Evolutionary conservation across 179 eudicot genomes (phyloP), one percentile per base, ranked within the genome.

Genomic region (Gypsophila paniculata): DNA sequence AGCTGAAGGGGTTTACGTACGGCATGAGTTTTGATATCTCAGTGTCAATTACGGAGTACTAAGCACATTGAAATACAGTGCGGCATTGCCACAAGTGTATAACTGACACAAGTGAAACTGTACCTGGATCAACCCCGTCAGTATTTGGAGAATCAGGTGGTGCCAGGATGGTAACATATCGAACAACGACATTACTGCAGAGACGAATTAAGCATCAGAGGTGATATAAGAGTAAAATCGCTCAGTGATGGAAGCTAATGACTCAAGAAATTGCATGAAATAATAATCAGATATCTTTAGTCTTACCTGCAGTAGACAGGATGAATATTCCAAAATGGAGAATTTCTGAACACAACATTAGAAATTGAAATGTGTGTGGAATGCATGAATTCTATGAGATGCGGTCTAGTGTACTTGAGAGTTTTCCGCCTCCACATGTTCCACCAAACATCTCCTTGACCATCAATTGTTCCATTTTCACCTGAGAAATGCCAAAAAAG

Each of bases 91-190:
- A 29, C 2, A 29, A 4, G 25, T n/a, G 19, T 15, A 53, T n/a
- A n/a, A n/a, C n/a, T n/a, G n/a, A 32, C 59, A 67, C 15, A 9
- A 39, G 51, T 26, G 63, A 34, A 74, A 68, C 22, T 55, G 46
- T 86, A 94, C 97, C 99, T 84, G 99, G 97, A 83, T 95, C 99
- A 61, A 95, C 80, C 64, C 99, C 99, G 65, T 95, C 98, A 0
- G 98, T 95, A 74, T 95, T 95, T 46, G 99, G 99, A 29, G 99
- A 90, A 83, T 87, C 81, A 12, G 81, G 75, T 19, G 99, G 99
- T 75, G 97, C 99, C 79, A 88, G 72, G 76, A 92, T 90, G 60
- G 96, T 92, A 77, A 88, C 85, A 78, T 84, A 76, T 53, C 81
- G 87, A 25, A 90, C 84, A 51, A 92, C 96, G 39, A 95, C 92